These are phyloP conservation scores for Aspergillus steynii DNA, from an alignment of 495 filamentous ascomycete genomes.

Conservation along the genomic window DNA sequence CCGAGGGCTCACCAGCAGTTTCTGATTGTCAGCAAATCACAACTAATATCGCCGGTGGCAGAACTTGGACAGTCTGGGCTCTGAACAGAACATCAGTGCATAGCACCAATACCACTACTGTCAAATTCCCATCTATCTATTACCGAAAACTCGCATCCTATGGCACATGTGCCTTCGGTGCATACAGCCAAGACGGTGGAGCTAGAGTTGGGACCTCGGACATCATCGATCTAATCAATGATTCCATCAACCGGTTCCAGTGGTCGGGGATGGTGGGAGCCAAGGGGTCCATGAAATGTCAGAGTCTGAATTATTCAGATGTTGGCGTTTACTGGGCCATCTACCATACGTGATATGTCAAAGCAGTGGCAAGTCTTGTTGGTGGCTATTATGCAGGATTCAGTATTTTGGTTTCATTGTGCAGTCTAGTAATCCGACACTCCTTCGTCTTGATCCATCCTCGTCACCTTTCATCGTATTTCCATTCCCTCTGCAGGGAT, in stretches of 20 bases:
- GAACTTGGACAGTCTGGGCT: not conserved
- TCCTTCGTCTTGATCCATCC: too few relatives aligned
- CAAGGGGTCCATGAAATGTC: conserved; percentile 20
- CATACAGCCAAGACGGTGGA: conserved; percentile 4
- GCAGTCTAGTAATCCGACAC: too few relatives aligned
- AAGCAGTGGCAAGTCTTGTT: too few relatives aligned
- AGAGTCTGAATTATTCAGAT: too few relatives aligned
- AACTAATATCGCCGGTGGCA: not conserved
- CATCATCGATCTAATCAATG: conserved; percentile 25
- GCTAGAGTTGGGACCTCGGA: conserved; percentile 20
- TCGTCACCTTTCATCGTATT: too few relatives aligned
- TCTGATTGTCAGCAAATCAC: not conserved
- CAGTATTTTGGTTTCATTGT: too few relatives aligned
- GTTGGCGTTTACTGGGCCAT: too few relatives aligned
- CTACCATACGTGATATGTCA: too few relatives aligned
- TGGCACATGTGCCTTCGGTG: conserved; percentile 16
- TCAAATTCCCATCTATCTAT: too few relatives aligned
- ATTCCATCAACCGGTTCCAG: conserved; percentile 17
- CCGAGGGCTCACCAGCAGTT: not conserved
- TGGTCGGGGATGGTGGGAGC: conserved; percentile 22
- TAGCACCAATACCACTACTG: not conserved
- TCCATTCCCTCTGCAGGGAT: too few relatives aligned
- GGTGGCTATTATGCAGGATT: too few relatives aligned
- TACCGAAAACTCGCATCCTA: not conserved
- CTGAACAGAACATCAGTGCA: not conserved